Evolutionary conservation across 2,329 filamentous ascomycete species (phyloP), one percentile per base, ranked within the genome.

Genomic region (Kalmusia sp.): DNA sequence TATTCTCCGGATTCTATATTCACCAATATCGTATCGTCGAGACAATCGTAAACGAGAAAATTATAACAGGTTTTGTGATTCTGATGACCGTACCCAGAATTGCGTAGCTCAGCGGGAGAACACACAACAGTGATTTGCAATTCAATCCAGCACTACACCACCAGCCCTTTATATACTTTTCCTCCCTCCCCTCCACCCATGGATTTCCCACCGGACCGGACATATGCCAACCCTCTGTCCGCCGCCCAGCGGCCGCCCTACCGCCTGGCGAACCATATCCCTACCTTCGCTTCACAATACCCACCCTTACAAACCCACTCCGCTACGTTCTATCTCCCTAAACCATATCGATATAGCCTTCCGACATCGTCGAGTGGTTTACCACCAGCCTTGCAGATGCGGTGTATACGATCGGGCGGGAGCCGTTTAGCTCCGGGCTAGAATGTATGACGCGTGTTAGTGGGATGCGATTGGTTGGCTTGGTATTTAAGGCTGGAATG

Each of bases 381-480:
- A 2, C 22, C 11, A 14, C 28, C n/a, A n/a, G 28, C 17, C 28
- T 19, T 24, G 17, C 9, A n/a, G 2, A n/a, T 21, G 25, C 31
- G n/a, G 25, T 19, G 21, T n/a, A 2, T 12, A 14, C 9, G 39
- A 15, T 4, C n/a, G 24, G 6, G 3, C 39, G 6, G 9, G 24
- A 8, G 24, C 24, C 24, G 33, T 4, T 48, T 48, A 39, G 45
- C 45, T 39, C 45, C 45, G 45, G 43, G 19, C 4, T 22, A 27
- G 11, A 6, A 17, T 46, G 15, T 5, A 35, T 46, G 43, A 46
- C 31, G 43, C 30, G 35, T 12, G 12, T 8, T 8, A 19, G 7
- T 12, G 19, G 4, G 12, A 15, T 15, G 12, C 21, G 31, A 46
- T 25, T 27, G 31, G 17, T 12, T 24, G 19, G 9, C 11, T 34